Base-by-base conservation (phyloP, 768 basidiomycete species). In the Auriscalpium vulgare region DNA sequence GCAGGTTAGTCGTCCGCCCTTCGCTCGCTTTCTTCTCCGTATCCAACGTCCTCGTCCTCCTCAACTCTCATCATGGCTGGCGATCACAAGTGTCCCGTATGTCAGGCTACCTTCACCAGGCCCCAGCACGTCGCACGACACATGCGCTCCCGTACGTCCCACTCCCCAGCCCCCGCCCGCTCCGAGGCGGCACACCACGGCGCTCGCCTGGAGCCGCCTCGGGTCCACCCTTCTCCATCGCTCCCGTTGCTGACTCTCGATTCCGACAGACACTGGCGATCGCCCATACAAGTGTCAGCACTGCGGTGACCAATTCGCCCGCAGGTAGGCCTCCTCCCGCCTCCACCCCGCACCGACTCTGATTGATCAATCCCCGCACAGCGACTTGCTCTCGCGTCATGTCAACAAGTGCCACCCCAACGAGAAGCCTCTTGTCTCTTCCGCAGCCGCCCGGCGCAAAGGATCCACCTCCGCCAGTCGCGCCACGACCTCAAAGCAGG, bases 41-140 rank as follows among this genome's bases (percentile, higher is more conserved):
- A 37, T 17, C 50, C 37, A 29, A 29, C 29, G 4, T 7, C 29
- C 29, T 29, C 29, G 4, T 29, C 4, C 29, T 29, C 29, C 2
- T 5, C 29, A 29, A 29, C 29, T 29, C 29, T 29, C 29, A 4
- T 29, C 29, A 89, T 89, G 87, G 87, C 79, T 58, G 87, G 87
- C 38, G 87, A 89, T 72, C 87, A 89, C 78, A 87, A 86, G 69
- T 92, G 91, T 68, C 84, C 89, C 16, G 88, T 92, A 11, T 93
- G 90, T 69, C 81, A 87, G 60, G 87, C 91, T 0, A 91, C 89
- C 0, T 93, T 93, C 62, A 93, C 91, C 23, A 79, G 90, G 51
- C 90, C 90, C 34, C 91, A 92, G 65, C 91, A 93, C 81, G 90
- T 93, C 48, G 88, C 88, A 0, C 74, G 90, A 50, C 91, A 91